These are phyloP conservation scores for Papiliotrema terrestris DNA, from an alignment of 1,284 basidiomycete genomes.

Conservation along the genomic window DNA sequence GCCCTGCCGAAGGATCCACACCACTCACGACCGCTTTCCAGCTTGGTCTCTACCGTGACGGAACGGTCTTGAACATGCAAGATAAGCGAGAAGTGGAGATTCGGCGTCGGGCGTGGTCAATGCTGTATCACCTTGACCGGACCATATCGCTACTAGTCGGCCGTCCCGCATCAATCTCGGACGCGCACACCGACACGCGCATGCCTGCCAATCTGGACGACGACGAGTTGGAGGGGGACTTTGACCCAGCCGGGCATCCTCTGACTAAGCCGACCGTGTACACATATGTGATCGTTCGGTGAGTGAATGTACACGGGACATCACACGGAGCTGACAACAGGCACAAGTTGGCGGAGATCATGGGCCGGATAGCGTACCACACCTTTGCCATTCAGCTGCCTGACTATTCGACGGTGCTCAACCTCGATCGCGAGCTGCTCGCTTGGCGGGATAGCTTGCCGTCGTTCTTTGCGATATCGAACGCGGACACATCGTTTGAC, in stretches of 20 bases:
- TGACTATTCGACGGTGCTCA: constrained; percentile 49
- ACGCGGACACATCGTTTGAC: constrained; percentile 44
- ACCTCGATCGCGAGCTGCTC: constrained; percentile 49
- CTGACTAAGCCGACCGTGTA: constrained; percentile 48
- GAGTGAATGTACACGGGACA: constrained; percentile 1
- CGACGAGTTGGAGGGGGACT: constrained; percentile 49
- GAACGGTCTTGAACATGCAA: constrained; percentile 47
- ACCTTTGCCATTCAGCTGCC: constrained; percentile 51
- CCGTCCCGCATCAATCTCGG: constrained; percentile 48
- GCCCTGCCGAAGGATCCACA: constrained; percentile 50
- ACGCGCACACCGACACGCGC: constrained; percentile 49
- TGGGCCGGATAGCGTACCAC: constrained; percentile 50
- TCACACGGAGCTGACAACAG: constrained; percentile 11
- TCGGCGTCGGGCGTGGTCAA: constrained; percentile 48
- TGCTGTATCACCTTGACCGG: constrained; percentile 49
- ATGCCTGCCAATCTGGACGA: constrained; percentile 50
- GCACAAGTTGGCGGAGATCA: constrained; percentile 49
- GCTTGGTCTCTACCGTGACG: constrained; percentile 50
- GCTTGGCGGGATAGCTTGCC: constrained; percentile 47
- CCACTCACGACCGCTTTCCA: constrained; percentile 50
- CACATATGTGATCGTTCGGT: constrained; percentile 48
- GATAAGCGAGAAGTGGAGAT: constrained; percentile 51
- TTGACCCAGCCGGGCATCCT: constrained; percentile 48
- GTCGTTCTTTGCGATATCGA: constrained; percentile 43
- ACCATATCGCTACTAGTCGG: constrained; percentile 50